Evolutionary conservation across 2,329 filamentous ascomycete genomes (phyloP).

Genomic region (Keithomyces neogunnii): DNA sequence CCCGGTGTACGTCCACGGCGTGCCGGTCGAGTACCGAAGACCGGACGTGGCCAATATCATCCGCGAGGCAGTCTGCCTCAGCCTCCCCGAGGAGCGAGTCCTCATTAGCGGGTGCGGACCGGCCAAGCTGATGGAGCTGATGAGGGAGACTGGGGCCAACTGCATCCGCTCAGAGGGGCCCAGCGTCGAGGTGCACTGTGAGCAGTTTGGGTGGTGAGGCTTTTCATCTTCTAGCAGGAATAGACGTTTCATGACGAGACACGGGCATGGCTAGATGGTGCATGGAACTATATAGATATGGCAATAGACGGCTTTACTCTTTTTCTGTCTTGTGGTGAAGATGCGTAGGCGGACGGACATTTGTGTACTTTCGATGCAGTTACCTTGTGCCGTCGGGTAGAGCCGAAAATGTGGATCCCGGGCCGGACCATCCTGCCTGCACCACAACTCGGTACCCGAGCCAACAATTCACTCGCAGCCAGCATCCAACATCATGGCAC

Average conservation of each 20-base stretch:
- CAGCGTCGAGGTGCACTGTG: constrained; percentile 38
- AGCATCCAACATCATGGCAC: constrained; percentile 11
- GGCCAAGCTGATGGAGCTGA: constrained; percentile 28
- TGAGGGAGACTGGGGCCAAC: constrained; percentile 31
- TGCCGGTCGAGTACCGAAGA: constrained; percentile 21
- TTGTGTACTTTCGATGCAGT: no score
- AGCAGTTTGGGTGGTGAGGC: constrained; percentile 36
- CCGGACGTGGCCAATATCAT: constrained; percentile 31
- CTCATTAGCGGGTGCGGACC: constrained; percentile 40
- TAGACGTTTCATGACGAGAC: not conserved
- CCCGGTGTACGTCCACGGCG: constrained; percentile 6
- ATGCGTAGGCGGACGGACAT: no score
- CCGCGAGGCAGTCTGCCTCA: constrained; percentile 18
- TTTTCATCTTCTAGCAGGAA: not conserved
- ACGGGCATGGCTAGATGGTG: no score
- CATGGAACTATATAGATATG: no score
- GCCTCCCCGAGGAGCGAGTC: constrained; percentile 22
- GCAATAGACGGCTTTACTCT: no score
- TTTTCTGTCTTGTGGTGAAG: no score
- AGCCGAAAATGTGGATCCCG: no score
- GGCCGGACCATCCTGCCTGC: not conserved
- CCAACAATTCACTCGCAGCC: not conserved
- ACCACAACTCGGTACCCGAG: not conserved
- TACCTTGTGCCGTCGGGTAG: no score
- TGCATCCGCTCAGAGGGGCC: constrained; percentile 32